Evolutionary conservation across 257 asterid genomes (phyloP), one percentile per base, ranked within the genome.

Genomic region (Solanum chmielewskii): DNA sequence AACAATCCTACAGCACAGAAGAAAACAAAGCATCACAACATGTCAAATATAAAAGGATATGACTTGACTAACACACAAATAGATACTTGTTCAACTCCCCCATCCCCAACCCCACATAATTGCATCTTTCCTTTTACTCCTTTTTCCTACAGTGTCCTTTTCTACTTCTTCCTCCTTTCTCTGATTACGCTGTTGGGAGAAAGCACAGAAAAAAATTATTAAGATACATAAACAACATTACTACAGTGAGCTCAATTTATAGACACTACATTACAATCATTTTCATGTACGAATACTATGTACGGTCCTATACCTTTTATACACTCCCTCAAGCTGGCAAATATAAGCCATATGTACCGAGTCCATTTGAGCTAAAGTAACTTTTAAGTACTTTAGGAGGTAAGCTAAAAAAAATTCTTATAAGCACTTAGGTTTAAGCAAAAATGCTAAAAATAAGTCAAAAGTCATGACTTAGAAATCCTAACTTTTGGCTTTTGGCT

Each of bases 1-100:
- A 86, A 97, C 98, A 89, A 97, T 97, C 99, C 99, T 97, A 94
- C 89, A 94, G 87, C 88, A 59, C 87, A 81, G 69, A 47, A 81
- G 69, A 52, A 47, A 78, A 27, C 45, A 81, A 52, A 18, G 42
- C 20, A 47, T 45, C 44, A 80, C 20, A 49, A 9, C 69, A 49
- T 81, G 85, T 81, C 70, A 49, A 81, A 31, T 81, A 52, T 64
- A 20, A 78, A 78, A 45, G 27, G 41, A 78, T 16, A 78, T 16
- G 69, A 81, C 21, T 7, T 29, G 85, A 81, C 85, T 29, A 49
- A 81, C 42, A 81, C 27, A 49, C 1, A 81, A 81, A 31, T 49
- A 81, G 31, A 49, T 81, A 49, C 56, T 45, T 78, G 42, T 27
- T 78, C 84, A 77, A 77, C 83, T 12, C 37, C 6, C 42, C 7